Conservation (phyloP, 2,329 filamentous ascomycete genomes). For the Nothophoma quercina region DNA sequence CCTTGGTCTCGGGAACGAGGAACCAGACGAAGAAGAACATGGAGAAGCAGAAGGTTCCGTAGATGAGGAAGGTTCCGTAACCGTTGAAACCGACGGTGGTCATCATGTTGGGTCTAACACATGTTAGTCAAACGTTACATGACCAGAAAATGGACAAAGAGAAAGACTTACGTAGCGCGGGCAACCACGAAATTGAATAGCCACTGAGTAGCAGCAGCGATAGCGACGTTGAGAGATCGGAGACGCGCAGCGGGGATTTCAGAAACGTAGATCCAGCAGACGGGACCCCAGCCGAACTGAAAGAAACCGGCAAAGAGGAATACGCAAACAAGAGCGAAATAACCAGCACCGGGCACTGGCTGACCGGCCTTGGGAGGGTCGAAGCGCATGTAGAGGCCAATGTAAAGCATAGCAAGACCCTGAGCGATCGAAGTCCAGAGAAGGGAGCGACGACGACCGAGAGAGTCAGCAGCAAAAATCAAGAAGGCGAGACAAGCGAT, state of each 20-base stretch:
- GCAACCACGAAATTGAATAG: constrained; percentile 78
- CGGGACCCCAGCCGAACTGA: constrained; percentile 68
- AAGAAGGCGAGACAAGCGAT: constrained; percentile 69
- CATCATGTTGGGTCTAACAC: constrained; percentile 73
- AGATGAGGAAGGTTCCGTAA: constrained; percentile 73
- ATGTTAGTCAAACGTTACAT: constrained; percentile 46
- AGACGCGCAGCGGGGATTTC: constrained; percentile 75
- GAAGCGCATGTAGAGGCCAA: constrained; percentile 74
- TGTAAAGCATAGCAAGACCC: constrained; percentile 70
- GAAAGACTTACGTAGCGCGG: constrained; percentile 57
- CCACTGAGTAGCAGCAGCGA: constrained; percentile 70
- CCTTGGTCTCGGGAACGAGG: constrained; percentile 77
- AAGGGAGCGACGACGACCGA: constrained; percentile 69
- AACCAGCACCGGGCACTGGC: constrained; percentile 70
- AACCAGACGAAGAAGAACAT: constrained; percentile 74
- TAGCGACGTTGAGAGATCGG: constrained; percentile 70
- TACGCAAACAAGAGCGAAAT: constrained; percentile 74
- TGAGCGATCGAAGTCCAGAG: constrained; percentile 71
- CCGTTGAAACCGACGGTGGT: constrained; percentile 59
- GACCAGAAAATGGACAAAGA: background rate
- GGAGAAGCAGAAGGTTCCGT: constrained; percentile 69
- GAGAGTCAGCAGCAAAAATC: constrained; percentile 71
- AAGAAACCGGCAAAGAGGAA: constrained; percentile 76
- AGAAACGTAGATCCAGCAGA: constrained; percentile 75
- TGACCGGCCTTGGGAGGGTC: constrained; percentile 63